Evolutionary conservation across 139 green algal genomes (phyloP), one percentile per base, ranked within the genome.

Genomic region (Nannochloris sp.): DNA sequence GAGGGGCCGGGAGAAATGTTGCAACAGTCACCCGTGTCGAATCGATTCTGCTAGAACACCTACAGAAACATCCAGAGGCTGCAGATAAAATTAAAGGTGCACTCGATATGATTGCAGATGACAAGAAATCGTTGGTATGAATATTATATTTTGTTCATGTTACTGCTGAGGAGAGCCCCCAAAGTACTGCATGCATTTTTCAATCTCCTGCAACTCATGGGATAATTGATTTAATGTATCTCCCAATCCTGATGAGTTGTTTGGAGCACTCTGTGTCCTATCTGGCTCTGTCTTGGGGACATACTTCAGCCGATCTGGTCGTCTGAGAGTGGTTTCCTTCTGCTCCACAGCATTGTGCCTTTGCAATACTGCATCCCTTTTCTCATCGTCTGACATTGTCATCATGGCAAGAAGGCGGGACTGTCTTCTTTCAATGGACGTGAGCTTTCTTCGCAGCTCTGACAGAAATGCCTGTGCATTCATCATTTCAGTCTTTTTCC

Each of bases 1-100:
- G 56, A 4, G 92, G 92, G 1, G 92, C 92, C 13, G 92, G 92
- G 4, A 71, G 86, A 11, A 96, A 95, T 59, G 92, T 98, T 62
- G 91, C 88, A 2, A 56, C 13, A 3, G 68, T 77, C 9, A 37
- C 56, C 4, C 9, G 9, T 10, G 73, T 78, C 4, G n/a, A 23
- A 53, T 11, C 17, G 20, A 53, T 53, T 20, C 46, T 53, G 9
- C 10, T 53, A 53, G 46, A 28, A 0, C 46, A 23, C 46, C 46
- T 26, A 53, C 11, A 53, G 12, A 53, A 23, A 0, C n/a, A 23
- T 13, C 33, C 46, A 23, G 46, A 25, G 16, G 10, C 46, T 53
- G 12, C 46, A 20, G 16, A 23, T 20, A 53, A 53, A 28, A 53
- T 53, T 26, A 5, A 28, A 9, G 17, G 16, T 28, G 46, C 16